Percentiles rank a stretch among this genome's conserved stretches.
Conservation (phyloP, 768 basidiomycete species). For the Russula vinacea region DNA sequence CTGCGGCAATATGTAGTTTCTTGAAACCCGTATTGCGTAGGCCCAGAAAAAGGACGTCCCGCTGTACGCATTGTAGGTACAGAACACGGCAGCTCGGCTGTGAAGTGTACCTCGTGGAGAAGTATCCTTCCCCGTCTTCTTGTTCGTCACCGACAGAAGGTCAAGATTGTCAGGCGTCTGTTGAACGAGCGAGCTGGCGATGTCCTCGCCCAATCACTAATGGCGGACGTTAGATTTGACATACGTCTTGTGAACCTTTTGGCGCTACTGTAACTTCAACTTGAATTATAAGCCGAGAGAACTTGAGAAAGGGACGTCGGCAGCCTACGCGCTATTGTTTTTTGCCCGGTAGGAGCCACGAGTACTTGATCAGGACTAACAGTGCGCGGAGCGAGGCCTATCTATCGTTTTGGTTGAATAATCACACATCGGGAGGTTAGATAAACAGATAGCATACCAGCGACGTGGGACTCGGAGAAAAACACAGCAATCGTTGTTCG, state of each 20-base stretch:
- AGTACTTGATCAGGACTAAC: slow-evolving; percentile 10
- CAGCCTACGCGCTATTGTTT: slow-evolving; percentile 10
- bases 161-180: too few species aligned
- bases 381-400: slow-evolving; percentile 7
- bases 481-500: background rate
- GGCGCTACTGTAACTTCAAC: slow-evolving; percentile 9
- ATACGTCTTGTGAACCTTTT: background rate
- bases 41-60: slow-evolving; percentile 10
- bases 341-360: slow-evolving; percentile 11
- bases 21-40: background rate
- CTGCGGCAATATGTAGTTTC: background rate
- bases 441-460: slow-evolving; percentile 7
- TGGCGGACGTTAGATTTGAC: background rate
- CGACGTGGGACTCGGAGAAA: slow-evolving; percentile 1
- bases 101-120: too few species aligned
- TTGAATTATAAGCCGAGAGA: slow-evolving; percentile 15
- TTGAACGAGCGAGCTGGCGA: background rate
- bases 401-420: slow-evolving; percentile 7
- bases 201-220: background rate
- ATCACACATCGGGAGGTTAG: background rate
- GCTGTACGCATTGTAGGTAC: background rate
- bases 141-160: background rate
- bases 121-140: background rate
- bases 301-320: slow-evolving; percentile 29
- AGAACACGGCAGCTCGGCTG: background rate